Evolutionary conservation across 164 flowering plant species (phyloP).

Genomic region (Piper betle): DNA sequence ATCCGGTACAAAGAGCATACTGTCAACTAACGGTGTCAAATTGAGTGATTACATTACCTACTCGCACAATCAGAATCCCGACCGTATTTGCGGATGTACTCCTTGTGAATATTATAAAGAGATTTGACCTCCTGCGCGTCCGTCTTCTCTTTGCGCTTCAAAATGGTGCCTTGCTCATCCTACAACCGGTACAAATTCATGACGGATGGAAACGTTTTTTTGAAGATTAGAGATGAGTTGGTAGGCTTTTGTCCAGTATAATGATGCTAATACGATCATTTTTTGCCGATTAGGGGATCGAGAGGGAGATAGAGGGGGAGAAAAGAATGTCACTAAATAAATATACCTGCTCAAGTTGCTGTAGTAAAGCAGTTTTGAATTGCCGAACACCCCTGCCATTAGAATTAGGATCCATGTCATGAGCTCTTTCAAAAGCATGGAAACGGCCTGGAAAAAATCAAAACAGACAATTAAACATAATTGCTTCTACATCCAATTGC

Average conservation of each 20-base stretch:
- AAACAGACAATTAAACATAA: not conserved
- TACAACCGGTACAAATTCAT: conserved; percentile 3
- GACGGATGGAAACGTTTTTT: not conserved
- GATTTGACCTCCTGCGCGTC: conserved; percentile 62
- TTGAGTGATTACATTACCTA: conserved; percentile 26
- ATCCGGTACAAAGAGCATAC: not conserved
- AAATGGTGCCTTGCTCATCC: conserved; percentile 54
- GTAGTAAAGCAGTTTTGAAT: conserved; percentile 66
- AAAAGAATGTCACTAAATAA: too few species aligned
- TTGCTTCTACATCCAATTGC: not conserved
- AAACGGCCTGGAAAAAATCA: conserved; percentile 42
- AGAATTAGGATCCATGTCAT: conserved; percentile 48
- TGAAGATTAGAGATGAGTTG: not conserved
- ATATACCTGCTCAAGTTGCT: conserved; percentile 49
- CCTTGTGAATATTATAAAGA: conserved; percentile 44
- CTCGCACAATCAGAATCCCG: conserved; percentile 30
- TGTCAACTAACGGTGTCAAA: not conserved
- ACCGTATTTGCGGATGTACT: conserved; percentile 33
- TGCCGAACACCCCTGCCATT: conserved; percentile 59
- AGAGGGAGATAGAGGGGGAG: too few species aligned
- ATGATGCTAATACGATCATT: not conserved
- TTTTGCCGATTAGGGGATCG: not conserved
- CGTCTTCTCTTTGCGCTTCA: conserved; percentile 49
- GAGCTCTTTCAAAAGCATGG: conserved; percentile 65
- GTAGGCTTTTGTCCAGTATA: not conserved